phyloP scores from a whole-genome alignment of 495 filamentous ascomycete genomes.

The Hypoxylon trugodes region DNA sequence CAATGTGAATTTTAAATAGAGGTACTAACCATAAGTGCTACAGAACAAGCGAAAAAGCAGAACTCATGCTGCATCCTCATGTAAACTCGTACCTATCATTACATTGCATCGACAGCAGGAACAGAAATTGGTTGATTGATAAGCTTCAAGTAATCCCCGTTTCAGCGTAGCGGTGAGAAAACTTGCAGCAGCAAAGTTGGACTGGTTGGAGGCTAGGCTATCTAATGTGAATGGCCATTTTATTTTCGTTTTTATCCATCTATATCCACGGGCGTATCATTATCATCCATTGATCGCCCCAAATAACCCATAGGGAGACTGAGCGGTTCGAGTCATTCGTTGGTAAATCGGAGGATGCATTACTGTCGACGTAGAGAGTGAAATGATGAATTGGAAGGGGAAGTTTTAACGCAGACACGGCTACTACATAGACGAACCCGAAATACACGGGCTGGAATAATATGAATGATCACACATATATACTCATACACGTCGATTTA shows the following conservation, averaged over 20 bases:
- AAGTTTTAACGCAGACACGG: conserved; percentile 21
- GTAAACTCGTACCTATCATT: no score
- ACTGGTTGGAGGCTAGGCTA: no score
- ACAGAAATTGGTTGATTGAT: conserved; percentile 10
- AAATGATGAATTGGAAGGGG: not conserved
- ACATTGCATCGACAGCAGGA: not conserved
- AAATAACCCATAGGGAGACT: conserved; percentile 2
- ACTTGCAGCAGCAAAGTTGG: no score
- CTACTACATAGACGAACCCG: conserved; percentile 27
- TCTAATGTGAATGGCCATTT: conserved; percentile 28
- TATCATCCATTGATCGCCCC: no score
- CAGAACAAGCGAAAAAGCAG: conserved; percentile 85
- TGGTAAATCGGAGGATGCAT: conserved; percentile 17
- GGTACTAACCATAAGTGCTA: conserved; percentile 2
- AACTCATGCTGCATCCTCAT: conserved; percentile 92
- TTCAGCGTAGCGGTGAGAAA: conserved; percentile 37
- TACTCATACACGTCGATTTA: not conserved
- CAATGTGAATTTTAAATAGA: not conserved
- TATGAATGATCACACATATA: conserved; percentile 28
- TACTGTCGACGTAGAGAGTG: conserved; percentile 6
- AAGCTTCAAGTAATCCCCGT: conserved; percentile 15
- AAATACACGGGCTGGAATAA: conserved; percentile 18
- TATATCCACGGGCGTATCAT: conserved; percentile 23
- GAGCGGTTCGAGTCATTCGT: conserved; percentile 30
- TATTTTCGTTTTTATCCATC: conserved; percentile 29